These are phyloP conservation scores for Vigna nakashimae DNA, from an alignment of 306 rosid genomes.

Conservation along the genomic window DNA sequence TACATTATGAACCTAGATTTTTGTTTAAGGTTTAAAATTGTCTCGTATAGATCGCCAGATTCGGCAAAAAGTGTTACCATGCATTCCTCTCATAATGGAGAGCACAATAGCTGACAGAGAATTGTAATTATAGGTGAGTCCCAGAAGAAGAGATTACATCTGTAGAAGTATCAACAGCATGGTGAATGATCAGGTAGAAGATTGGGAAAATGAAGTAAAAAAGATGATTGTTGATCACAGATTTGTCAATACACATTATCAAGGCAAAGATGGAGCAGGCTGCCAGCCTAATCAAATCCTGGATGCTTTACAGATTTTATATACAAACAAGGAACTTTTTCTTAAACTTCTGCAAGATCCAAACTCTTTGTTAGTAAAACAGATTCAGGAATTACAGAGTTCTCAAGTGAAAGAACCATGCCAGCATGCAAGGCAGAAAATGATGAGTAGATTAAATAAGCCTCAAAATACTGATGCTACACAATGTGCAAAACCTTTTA, in stretches of 20 bases:
- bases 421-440: conserved; percentile 38
- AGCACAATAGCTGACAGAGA: conserved; percentile 29
- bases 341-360: conserved; percentile 77
- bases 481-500: conserved; percentile 47
- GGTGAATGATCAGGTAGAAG: conserved; percentile 44
- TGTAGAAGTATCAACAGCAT: conserved; percentile 55
- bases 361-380: conserved; percentile 68
- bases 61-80: conserved; percentile 1
- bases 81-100: not conserved
- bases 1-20: conserved; percentile 21
- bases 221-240: conserved; percentile 60
- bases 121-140: conserved; percentile 45
- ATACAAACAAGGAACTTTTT: conserved; percentile 77
- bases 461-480: conserved; percentile 41
- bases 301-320: conserved; percentile 71
- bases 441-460: conserved; percentile 44
- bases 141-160: conserved; percentile 53
- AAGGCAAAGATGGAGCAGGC: conserved; percentile 51
- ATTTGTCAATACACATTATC: conserved; percentile 48
- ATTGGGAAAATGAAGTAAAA: conserved; percentile 51
- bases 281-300: conserved; percentile 64
- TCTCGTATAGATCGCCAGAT: not conserved
- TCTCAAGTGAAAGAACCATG: conserved; percentile 51
- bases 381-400: conserved; percentile 55
- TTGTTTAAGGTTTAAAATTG: conserved; percentile 12